A percentile compares a stretch with the other conserved stretches of the same genome.
phyloP scores from a whole-genome alignment of 306 rosid species.

The Cicer chorassanicum region DNA sequence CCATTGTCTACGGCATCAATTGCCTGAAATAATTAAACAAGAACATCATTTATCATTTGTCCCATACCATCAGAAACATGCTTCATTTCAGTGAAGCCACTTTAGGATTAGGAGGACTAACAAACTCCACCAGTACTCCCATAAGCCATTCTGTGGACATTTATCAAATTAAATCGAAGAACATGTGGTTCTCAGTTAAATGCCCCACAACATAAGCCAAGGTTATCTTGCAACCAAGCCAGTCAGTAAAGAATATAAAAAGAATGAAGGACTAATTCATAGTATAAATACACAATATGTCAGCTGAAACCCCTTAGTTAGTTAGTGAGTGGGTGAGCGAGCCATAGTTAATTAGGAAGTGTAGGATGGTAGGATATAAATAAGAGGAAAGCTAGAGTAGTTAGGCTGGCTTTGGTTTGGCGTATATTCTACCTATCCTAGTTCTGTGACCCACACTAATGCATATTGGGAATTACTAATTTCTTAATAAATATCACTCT shows the following conservation, averaged over 20 bases:
- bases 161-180: conserved; percentile 22
- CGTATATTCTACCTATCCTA: background rate
- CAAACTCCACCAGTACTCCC: conserved; percentile 13
- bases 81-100: background rate
- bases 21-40: conserved; percentile 63
- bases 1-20: conserved; percentile 98
- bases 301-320: background rate
- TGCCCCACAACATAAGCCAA: conserved; percentile 32
- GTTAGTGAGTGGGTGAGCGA: background rate
- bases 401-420: background rate
- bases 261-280: background rate
- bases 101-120: conserved; percentile 13
- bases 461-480: background rate
- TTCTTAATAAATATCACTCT: too few relatives aligned
- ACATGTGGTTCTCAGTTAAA: conserved; percentile 21
- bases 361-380: too few relatives aligned
- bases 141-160: conserved; percentile 4
- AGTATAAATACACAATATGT: background rate
- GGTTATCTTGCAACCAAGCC: conserved; percentile 14
- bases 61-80: conserved; percentile 4
- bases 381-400: too few relatives aligned
- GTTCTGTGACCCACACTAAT: background rate
- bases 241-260: conserved; percentile 6
- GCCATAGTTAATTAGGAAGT: background rate
- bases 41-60: background rate